phyloP scores from a whole-genome alignment of 805 yeast species.

The Kluyveromyces lactis region DNA sequence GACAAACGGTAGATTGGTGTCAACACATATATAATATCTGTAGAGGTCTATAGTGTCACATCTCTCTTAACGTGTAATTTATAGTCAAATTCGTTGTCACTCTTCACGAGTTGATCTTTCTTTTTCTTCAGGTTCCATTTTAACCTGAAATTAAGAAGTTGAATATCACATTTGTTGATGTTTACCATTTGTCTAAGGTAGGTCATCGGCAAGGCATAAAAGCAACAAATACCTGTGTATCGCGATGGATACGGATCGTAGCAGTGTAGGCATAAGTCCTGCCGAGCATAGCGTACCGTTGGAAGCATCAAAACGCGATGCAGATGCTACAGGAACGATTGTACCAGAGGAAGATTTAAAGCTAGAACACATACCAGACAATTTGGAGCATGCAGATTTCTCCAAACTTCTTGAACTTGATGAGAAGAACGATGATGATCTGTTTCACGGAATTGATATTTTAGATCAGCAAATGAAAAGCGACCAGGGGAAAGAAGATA shows the following conservation, averaged over 20 bases:
- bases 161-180: conserved; percentile 1
- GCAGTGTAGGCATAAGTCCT: conserved; percentile 2
- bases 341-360: conserved; percentile 12
- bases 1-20: conserved; percentile 12
- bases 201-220: not conserved
- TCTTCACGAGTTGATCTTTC: not conserved
- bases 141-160: too few relatives aligned
- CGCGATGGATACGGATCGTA: conserved; percentile 2
- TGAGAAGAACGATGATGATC: conserved; percentile 25
- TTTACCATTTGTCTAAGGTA: not conserved
- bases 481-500: conserved; percentile 4
- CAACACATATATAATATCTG: not conserved
- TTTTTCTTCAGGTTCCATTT: not conserved
- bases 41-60: too few relatives aligned
- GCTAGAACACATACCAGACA: conserved; percentile 17
- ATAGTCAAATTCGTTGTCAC: not conserved
- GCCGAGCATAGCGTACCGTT: not conserved
- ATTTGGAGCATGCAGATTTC: conserved; percentile 23
- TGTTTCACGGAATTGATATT: conserved; percentile 15
- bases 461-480: conserved; percentile 14
- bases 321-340: not conserved
- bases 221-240: not conserved
- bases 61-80: too few relatives aligned
- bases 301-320: not conserved
- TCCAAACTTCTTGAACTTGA: conserved; percentile 27